Base-by-base conservation (phyloP, 2,329 filamentous ascomycete species). In the Trichophyton verrucosum region DNA sequence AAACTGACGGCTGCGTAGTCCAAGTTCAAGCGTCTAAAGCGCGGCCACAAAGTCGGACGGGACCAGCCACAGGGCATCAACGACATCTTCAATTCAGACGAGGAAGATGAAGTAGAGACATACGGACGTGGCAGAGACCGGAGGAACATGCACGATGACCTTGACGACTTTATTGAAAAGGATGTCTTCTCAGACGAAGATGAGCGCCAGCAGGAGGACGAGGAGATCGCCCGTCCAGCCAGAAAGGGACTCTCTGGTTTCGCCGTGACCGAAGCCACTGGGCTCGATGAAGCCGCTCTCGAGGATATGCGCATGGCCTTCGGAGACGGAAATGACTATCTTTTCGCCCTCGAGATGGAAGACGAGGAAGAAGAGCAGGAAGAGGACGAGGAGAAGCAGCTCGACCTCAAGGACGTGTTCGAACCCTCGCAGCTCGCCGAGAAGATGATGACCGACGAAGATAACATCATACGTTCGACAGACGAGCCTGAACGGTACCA, bases 241-340 rank as follows among this genome's bases (percentile, higher is more conserved):
- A 84, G 88, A 64, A 83, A 84, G 61, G 85, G 87, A 27, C 80
- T 83, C 64, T 81, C 84, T 47, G 83, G 86, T 44, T 80, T 85
- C 30, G 82, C 84, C 33, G 83, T 87, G 9, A 82, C 91, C 27
- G 89, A 95, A 70, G 88, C 87, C 7, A 84, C 89, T 4, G 91
- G 91, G 1, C 82, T 99, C 22, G 91, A 96, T 70, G 91, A 96
- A 72, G 89, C 91, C 68, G 89, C 91, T 3, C 81, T 97, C 40
- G 92, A 97, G 71, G 94, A 97, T 70, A 95, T 97, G 87, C 87
- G 94, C 67, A 87, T 87, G 61, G 96, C 96, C 42, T 99, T 99
- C 68, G 94, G 94, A 64, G 90, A 95, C 70, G 92, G 94, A 61
- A 90, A 89, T 65, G 94, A 99, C 70, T 99, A 97, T 71, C 86